Percentiles rank a stretch among this genome's conserved stretches.
Conservation (phyloP, 2,329 filamentous ascomycete species). For the Colletotrichum sp. region DNA sequence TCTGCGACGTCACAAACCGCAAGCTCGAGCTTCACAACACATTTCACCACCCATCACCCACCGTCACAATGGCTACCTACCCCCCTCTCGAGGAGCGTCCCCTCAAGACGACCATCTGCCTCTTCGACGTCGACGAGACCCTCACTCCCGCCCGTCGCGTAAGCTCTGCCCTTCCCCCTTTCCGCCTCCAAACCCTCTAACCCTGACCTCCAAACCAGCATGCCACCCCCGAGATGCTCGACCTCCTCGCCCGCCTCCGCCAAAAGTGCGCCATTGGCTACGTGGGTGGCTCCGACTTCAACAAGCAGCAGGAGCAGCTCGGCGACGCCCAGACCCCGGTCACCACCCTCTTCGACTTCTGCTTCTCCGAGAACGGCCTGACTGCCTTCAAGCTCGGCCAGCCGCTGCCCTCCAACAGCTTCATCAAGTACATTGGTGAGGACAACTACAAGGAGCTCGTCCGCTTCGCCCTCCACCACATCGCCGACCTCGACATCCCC, state of each 20-base stretch:
- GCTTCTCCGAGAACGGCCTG: conserved; percentile 96
- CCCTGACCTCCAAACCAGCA: conserved; percentile 43
- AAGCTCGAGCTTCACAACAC: not conserved
- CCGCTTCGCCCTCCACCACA: conserved; percentile 79
- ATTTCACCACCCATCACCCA: not conserved
- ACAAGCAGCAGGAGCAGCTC: conserved; percentile 96
- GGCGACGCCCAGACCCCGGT: conserved; percentile 71
- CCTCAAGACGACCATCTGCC: conserved; percentile 88
- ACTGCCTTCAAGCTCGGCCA: conserved; percentile 86
- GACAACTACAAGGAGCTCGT: conserved; percentile 78
- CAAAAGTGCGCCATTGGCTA: conserved; percentile 89
- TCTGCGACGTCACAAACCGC: not conserved
- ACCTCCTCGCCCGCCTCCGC: conserved; percentile 78
- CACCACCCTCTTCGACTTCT: conserved; percentile 92
- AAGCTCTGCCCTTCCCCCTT: conserved; percentile 32
- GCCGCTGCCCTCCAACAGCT: conserved; percentile 77
- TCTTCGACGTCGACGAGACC: conserved; percentile 97
- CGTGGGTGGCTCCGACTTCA: conserved; percentile 90
- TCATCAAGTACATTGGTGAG: conserved; percentile 93
- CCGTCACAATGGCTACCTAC: conserved; percentile 42
- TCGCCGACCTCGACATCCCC: conserved; percentile 83
- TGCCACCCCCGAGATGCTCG: conserved; percentile 82
- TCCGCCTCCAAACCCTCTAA: not conserved
- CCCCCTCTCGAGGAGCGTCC: conserved; percentile 83
- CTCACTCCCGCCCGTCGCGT: conserved; percentile 83